phyloP scores from a whole-genome alignment of 495 filamentous ascomycete genomes.

The Terfezia boudieri region DNA sequence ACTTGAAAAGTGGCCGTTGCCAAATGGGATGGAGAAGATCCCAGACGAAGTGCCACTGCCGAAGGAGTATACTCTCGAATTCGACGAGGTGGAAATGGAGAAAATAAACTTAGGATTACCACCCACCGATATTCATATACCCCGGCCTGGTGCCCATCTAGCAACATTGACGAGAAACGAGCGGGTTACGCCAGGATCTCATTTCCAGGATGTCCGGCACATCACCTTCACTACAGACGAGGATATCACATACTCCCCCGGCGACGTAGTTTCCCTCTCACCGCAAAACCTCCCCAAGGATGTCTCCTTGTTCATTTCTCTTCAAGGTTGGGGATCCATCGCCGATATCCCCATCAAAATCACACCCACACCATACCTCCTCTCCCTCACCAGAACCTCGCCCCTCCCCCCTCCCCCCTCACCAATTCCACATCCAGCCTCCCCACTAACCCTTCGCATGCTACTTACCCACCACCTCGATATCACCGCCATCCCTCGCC shows the following conservation, averaged over 20 bases:
- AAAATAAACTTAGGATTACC: not conserved
- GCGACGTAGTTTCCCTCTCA: constrained; percentile 54
- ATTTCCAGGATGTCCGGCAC: constrained; percentile 89
- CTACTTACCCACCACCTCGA: constrained; percentile 68
- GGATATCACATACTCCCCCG: constrained; percentile 33
- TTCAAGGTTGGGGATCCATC: constrained; percentile 51
- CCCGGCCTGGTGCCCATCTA: constrained; percentile 25
- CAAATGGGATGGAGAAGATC: constrained; percentile 41
- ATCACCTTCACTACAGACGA: constrained; percentile 34
- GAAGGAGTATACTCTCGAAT: constrained; percentile 52
- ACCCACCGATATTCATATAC: constrained; percentile 3
- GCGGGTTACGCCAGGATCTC: constrained; percentile 48
- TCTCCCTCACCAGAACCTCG: not conserved
- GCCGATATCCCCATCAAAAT: constrained; percentile 43
- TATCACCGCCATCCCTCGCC: constrained; percentile 66
- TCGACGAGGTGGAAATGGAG: constrained; percentile 9
- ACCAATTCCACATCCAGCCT: constrained; percentile 25
- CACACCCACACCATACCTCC: constrained; percentile 15
- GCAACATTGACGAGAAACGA: constrained; percentile 34
- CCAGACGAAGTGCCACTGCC: constrained; percentile 52
- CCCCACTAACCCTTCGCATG: constrained; percentile 42
- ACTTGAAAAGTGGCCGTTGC: constrained; percentile 45
- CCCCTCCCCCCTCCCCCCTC: constrained; percentile 16
- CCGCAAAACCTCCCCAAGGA: constrained; percentile 72
- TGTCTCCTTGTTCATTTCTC: constrained; percentile 45